Conservation (phyloP, 768 basidiomycete species). For the Cyathus striatus region DNA sequence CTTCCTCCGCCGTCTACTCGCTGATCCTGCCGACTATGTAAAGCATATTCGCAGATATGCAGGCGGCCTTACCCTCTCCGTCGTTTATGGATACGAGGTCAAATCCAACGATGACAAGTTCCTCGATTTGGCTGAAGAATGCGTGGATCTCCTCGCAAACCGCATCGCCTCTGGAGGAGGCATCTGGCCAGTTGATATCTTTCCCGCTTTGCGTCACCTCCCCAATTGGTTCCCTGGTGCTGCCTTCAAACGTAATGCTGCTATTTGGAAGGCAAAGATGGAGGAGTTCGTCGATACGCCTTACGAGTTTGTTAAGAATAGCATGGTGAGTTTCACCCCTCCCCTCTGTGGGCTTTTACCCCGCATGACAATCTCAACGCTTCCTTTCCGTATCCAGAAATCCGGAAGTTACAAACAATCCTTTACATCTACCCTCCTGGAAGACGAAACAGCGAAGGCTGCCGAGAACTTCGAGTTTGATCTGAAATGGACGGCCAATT, state of each 20-base stretch:
- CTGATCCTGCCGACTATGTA: constrained; percentile 30
- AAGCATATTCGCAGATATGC: constrained; percentile 45
- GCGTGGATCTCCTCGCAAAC: constrained; percentile 34
- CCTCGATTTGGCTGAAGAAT: constrained; percentile 35
- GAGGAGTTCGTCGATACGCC: constrained; percentile 62
- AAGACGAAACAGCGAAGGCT: constrained; percentile 33
- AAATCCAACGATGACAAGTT: constrained; percentile 31
- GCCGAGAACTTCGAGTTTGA: constrained; percentile 54
- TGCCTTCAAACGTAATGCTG: constrained; percentile 58
- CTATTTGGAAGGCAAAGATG: constrained; percentile 57
- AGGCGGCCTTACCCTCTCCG: constrained; percentile 49
- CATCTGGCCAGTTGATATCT: constrained; percentile 46
- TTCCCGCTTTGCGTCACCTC: constrained; percentile 46
- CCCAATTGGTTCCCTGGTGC: constrained; percentile 68
- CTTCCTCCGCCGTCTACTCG: constrained; percentile 53
- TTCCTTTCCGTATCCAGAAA: constrained; percentile 23
- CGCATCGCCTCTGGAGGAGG: constrained; percentile 37
- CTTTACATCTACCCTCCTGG: constrained; percentile 51
- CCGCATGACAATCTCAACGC: constrained; percentile 7
- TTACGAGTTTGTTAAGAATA: constrained; percentile 51
- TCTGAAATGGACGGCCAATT: constrained; percentile 79
- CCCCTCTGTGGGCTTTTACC: constrained; percentile 14
- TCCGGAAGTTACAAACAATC: constrained; percentile 31
- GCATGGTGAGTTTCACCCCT: too few species aligned
- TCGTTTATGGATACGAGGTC: constrained; percentile 59